These are phyloP conservation scores for Juncus effusus DNA, from an alignment of 176 grass and related monocot species.

Conservation along the genomic window DNA sequence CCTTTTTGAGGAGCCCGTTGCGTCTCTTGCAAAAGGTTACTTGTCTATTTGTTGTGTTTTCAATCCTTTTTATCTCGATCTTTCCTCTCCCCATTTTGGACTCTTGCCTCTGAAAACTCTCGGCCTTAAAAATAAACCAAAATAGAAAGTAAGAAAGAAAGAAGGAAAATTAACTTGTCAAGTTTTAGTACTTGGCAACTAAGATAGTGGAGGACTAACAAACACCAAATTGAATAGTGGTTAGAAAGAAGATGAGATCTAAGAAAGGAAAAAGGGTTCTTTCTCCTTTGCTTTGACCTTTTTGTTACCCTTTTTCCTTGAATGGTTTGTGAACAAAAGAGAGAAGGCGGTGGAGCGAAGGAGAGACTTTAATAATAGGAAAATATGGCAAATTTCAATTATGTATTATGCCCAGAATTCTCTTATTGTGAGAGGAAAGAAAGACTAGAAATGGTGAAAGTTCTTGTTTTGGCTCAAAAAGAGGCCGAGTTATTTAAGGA, in stretches of 20 bases:
- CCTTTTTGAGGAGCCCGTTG: conserved; percentile 29
- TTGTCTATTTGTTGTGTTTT: conserved; percentile 23
- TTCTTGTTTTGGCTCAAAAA: conserved; percentile 12
- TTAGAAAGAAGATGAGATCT: conserved; percentile 10
- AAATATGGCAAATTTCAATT: conserved; percentile 21
- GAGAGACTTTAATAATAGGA: conserved; percentile 26
- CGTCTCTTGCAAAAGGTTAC: conserved; percentile 32
- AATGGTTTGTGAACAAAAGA: conserved; percentile 22
- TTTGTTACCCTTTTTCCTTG: conserved; percentile 26
- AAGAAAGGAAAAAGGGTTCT: conserved; percentile 19
- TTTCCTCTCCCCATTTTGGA: conserved; percentile 27
- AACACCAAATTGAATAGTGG: conserved; percentile 13
- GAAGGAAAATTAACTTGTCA: background rate
- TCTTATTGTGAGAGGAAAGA: conserved; percentile 21
- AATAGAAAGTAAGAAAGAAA: conserved; percentile 1
- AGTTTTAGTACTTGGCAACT: too few relatives aligned
- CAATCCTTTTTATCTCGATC: conserved; percentile 34
- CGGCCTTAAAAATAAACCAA: conserved; percentile 17
- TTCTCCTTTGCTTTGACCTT: conserved; percentile 8
- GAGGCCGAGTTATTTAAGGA: conserved; percentile 32
- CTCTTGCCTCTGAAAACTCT: conserved; percentile 16
- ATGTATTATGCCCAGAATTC: conserved; percentile 15
- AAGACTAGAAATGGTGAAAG: conserved; percentile 26
- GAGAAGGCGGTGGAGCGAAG: conserved; percentile 26
- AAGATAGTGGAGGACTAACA: background rate